Evolutionary conservation across 805 yeast species (phyloP), one percentile per base, ranked within the genome.

Genomic region (Candida awuae): DNA sequence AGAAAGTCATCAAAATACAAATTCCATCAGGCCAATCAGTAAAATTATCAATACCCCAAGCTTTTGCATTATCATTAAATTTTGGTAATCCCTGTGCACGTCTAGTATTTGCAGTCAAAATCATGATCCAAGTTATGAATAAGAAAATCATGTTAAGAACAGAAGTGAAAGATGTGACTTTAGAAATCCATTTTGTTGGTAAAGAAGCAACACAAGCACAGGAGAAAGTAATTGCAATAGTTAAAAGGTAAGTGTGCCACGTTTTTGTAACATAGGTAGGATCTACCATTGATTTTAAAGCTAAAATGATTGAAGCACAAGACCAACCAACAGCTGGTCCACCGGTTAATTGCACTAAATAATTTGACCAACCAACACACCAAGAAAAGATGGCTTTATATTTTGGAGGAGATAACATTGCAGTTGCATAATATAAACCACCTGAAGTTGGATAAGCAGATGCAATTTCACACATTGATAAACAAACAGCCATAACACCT

Each of bases 401-500:
- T 42, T 59, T 62, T 15, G 69, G 70, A 13, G 82, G 82, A 5
- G 81, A 73, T 46, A 77, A 59, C 47, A 75, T 74, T 7, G 74
- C 66, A 2, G 77, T 77, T 42, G 84, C 82, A 49, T 78, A 79
- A 32, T 80, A 80, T 7, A 80, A 69, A 33, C 84, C 84, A n/a
- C 81, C 72, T 4, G 80, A 66, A 5, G 81, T 76, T 20, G 84
- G 84, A 60, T 72, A 73, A 3, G 80, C 73, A 27, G 75, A 67
- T 14, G 80, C 70, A 29, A 77, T 62, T 51, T 79, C 84, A 1
- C 81, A 81, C 71, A 78, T 64, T 18, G 77, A 67, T 31, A 67
- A 60, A 12, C 80, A 80, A 21, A 77, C 82, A 2, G 70, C 65
- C 32, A 71, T 62, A 33, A 78, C 67, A 31, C 77, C 75, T 23